These are phyloP conservation scores for Lentinula guzmanii DNA, from an alignment of 768 basidiomycete genomes.

Conservation along the genomic window DNA sequence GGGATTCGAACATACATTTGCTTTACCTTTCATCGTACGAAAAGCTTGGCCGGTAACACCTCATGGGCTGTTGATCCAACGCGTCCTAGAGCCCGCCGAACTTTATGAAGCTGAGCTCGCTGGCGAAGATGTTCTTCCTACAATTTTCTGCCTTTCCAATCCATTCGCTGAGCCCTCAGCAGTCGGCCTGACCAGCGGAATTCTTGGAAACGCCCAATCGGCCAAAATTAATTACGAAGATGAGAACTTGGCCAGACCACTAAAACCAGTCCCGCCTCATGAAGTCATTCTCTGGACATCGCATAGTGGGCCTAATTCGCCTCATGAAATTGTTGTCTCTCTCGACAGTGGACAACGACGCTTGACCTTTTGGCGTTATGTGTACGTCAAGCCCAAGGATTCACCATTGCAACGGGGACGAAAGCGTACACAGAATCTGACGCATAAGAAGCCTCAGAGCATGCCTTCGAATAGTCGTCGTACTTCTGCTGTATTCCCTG, in stretches of 20 bases:
- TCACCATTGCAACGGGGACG: slow-evolving; percentile 35
- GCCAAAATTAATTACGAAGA: slow-evolving; percentile 46
- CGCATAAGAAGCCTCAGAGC: slow-evolving; percentile 34
- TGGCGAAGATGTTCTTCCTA: slow-evolving; percentile 68
- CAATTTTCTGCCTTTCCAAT: slow-evolving; percentile 73
- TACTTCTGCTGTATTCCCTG: slow-evolving; percentile 29
- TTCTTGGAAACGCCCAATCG: slow-evolving; percentile 34
- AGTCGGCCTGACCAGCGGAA: slow-evolving; percentile 61
- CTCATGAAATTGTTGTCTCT: slow-evolving; percentile 51
- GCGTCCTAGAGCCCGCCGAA: slow-evolving; percentile 64
- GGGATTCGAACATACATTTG: slow-evolving; percentile 71
- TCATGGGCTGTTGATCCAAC: slow-evolving; percentile 75
- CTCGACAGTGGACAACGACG: slow-evolving; percentile 45
- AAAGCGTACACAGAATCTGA: slow-evolving; percentile 15
- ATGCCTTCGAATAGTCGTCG: slow-evolving; percentile 30
- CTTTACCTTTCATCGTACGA: slow-evolving; percentile 75
- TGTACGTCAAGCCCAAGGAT: slow-evolving; percentile 56
- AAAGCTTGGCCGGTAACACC: slow-evolving; percentile 76
- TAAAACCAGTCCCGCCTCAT: slow-evolving; percentile 51
- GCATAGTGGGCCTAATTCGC: slow-evolving; percentile 30
- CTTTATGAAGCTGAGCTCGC: slow-evolving; percentile 58
- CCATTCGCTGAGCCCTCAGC: slow-evolving; percentile 71
- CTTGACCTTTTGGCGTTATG: slow-evolving; percentile 70
- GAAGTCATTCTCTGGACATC: slow-evolving; percentile 66
- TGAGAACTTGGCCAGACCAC: slow-evolving; percentile 41